A percentile compares a stretch with the other conserved stretches of the same genome.
Evolutionary conservation across 495 filamentous ascomycete species (phyloP).

Genomic region (Trichoderma reesei): DNA sequence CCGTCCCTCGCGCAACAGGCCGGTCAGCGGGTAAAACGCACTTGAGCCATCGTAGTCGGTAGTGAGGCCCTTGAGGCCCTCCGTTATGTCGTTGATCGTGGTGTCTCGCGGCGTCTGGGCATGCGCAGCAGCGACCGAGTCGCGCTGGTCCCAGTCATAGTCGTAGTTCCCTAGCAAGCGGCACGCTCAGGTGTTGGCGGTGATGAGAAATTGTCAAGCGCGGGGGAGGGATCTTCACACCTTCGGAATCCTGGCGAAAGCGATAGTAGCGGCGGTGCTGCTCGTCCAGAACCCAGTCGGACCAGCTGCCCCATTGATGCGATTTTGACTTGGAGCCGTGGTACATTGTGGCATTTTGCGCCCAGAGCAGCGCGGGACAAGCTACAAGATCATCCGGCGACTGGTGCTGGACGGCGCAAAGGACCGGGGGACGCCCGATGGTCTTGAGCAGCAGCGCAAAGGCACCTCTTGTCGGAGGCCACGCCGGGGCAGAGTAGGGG

Average conservation of each 20-base stretch:
- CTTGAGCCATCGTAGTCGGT: constrained; percentile 9
- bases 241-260: constrained; percentile 8
- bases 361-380: constrained; percentile 1
- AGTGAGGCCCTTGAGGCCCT: constrained; percentile 2
- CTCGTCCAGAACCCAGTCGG: background rate
- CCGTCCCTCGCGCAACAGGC: background rate
- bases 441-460: constrained; percentile 1
- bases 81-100: constrained; percentile 1
- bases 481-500: background rate
- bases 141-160: constrained; percentile 8
- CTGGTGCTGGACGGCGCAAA: background rate
- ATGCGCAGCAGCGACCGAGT: background rate
- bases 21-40: background rate
- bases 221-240: background rate
- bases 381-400: constrained; percentile 4
- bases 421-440: background rate
- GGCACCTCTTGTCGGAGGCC: background rate
- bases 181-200: background rate
- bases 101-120: constrained; percentile 3
- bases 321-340: constrained; percentile 3
- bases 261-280: constrained; percentile 2
- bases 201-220: background rate
- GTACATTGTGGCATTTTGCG: constrained; percentile 8
- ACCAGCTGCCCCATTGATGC: constrained; percentile 9
- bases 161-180: constrained; percentile 8